Conservation (phyloP, 805 yeast genomes). For the Saccharomycopsis guyanensis region DNA sequence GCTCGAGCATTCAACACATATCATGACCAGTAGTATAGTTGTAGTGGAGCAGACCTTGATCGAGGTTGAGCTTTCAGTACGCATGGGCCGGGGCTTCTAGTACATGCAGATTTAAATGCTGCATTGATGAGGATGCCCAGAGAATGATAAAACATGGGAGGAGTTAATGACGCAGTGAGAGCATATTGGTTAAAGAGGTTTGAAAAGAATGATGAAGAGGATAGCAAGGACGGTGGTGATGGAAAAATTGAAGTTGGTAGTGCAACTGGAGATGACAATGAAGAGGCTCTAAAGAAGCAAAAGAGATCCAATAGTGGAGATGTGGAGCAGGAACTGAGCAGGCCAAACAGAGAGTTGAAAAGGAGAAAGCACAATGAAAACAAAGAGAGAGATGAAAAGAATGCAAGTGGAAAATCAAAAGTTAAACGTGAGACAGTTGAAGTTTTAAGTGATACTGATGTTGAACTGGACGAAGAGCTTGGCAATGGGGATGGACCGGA, state of each 20-base stretch:
- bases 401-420: background rate
- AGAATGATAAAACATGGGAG: background rate
- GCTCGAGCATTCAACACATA: slow-evolving; percentile 81
- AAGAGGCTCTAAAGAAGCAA: background rate
- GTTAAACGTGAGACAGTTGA: background rate
- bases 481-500: background rate
- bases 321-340: too few species aligned
- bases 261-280: background rate
- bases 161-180: background rate
- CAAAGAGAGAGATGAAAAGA: background rate
- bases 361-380: background rate
- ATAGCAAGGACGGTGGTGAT: background rate
- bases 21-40: too few species aligned
- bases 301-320: too few species aligned
- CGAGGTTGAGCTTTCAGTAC: too few species aligned
- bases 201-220: background rate
- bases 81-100: too few species aligned
- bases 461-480: background rate
- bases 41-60: too few species aligned
- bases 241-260: background rate
- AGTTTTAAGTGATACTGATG: background rate
- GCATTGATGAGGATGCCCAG: too few species aligned
- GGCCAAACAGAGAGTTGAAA: background rate
- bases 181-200: background rate
- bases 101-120: too few species aligned